Conservation (phyloP, 345 rosid species). For the Psidium friedrichsthalianum region DNA sequence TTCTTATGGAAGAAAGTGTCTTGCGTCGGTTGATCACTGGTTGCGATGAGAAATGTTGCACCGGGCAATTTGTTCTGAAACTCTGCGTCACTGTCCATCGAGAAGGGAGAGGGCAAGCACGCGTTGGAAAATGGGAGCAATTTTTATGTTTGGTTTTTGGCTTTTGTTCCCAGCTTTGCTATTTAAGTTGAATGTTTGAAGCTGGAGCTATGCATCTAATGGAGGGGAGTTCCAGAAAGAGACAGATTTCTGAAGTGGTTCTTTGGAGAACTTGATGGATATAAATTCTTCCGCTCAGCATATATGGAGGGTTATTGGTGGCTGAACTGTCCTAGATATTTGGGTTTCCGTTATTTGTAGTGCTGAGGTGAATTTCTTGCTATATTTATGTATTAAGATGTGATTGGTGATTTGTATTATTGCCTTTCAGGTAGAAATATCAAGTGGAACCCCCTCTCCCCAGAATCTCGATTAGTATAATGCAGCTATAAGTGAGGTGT, state of each 20-base stretch:
- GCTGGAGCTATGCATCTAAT: background rate
- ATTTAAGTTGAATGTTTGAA: background rate
- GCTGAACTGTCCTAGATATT: background rate
- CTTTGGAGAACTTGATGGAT: background rate
- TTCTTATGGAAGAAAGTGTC: background rate
- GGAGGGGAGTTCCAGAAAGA: background rate
- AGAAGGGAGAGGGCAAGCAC: background rate
- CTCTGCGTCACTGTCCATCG: background rate
- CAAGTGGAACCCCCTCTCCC: background rate
- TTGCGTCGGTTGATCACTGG: background rate
- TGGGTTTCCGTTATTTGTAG: background rate
- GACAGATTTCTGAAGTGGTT: background rate
- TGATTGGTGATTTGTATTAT: background rate
- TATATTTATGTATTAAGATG: background rate
- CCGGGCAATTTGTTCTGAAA: background rate
- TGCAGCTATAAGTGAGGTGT: background rate
- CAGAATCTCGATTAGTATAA: background rate
- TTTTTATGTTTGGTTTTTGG: background rate
- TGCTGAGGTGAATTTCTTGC: background rate
- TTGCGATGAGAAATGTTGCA: background rate
- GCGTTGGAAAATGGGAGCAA: background rate
- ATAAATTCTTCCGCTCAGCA: background rate
- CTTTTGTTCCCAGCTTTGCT: background rate
- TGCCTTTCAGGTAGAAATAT: background rate
- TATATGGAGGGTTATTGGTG: background rate